Base-by-base conservation (phyloP, 2,329 filamentous ascomycete species). In the Talaromyces funiculosus region DNA sequence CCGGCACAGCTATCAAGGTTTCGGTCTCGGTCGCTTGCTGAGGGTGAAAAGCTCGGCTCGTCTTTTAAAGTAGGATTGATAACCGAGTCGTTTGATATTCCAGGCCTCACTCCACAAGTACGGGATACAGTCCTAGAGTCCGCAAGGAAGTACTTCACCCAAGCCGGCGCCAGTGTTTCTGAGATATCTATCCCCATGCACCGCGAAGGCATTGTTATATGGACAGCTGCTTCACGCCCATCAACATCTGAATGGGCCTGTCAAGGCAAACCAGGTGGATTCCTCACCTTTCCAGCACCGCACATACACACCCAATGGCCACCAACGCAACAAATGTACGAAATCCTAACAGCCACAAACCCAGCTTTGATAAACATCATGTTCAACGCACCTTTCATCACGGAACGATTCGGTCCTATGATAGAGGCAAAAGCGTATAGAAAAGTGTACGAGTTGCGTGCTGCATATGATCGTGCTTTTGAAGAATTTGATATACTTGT, bases 151-250 rank as follows among this genome's bases (percentile, higher is more conserved):
- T 73, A 67, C 22, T 78, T 81, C 63, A 63, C 64, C 14, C 63
- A 69, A 10, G 71, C 78, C 12, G 80, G 80, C 3, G 80, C 79
- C 2, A 65, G 69, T 2, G 78, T 82, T 8, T 64, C 71, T 16
- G 75, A 81, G 22, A 68, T 82, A 2, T 79, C 75, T 1, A 68
- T 82, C 4, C 80, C 81, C 1, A 72, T 81, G 65, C 81, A 83
- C 66, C 63, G 65, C 8, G 64, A 74, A 16, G 80, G 74, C 0
- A 72, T 76, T 0, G 64, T 73, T 0, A 78, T 83, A 64, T 82
- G 80, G 79, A 80, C 80, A 1, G 75, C 74, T 1, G 69, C 71
- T 1, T 74, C 72, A 12, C 66, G 72, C 3, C 62, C 67, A 29
- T 67, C 70, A 14, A 73, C 77, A 65, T 67, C 70, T 2, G 67